A percentile compares a stretch with the other conserved stretches of the same genome.
Evolutionary conservation across 192 early-diverging fungal genomes (phyloP).

Genomic region (Blastocladiella britannica): DNA sequence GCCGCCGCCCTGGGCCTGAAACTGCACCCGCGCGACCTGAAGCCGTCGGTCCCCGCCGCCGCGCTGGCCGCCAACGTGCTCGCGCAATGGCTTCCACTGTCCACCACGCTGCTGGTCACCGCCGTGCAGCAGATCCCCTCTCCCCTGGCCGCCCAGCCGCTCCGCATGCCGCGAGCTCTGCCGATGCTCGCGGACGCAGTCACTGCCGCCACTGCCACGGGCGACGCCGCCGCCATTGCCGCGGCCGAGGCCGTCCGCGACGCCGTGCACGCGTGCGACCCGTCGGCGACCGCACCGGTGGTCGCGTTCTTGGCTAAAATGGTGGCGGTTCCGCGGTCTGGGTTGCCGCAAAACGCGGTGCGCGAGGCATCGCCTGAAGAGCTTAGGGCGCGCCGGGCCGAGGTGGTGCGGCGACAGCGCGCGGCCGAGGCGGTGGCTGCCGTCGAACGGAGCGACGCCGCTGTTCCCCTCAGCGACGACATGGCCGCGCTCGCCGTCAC

Average conservation of each 20-base stretch:
- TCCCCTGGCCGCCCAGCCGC: conserved; percentile 54
- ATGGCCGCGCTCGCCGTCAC: no score
- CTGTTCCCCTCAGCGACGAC: no score
- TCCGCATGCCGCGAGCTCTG: conserved; percentile 61
- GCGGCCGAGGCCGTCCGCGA: conserved; percentile 22
- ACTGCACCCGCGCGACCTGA: conserved; percentile 69
- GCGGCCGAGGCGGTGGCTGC: no score
- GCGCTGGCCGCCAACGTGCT: conserved; percentile 58
- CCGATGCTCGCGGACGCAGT: conserved; percentile 23
- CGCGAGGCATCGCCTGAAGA: conserved; percentile 65
- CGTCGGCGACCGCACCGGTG: conserved; percentile 31
- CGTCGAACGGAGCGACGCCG: no score
- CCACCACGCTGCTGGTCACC: conserved; percentile 62
- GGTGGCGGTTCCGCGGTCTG: conserved; percentile 56
- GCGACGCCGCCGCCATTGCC: no score
- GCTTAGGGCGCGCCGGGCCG: conserved; percentile 42
- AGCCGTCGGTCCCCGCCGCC: conserved; percentile 54
- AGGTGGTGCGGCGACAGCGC: conserved; percentile 8
- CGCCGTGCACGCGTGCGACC: conserved; percentile 55
- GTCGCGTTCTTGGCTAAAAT: conserved; percentile 89
- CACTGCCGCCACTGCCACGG: conserved; percentile 18
- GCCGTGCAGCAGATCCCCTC: conserved; percentile 77
- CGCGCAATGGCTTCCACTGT: conserved; percentile 85
- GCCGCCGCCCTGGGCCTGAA: conserved; percentile 71
- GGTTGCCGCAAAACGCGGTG: conserved; percentile 52